Base-by-base conservation (phyloP, 2,329 filamentous ascomycete species). In the Neonectria coccinea region DNA sequence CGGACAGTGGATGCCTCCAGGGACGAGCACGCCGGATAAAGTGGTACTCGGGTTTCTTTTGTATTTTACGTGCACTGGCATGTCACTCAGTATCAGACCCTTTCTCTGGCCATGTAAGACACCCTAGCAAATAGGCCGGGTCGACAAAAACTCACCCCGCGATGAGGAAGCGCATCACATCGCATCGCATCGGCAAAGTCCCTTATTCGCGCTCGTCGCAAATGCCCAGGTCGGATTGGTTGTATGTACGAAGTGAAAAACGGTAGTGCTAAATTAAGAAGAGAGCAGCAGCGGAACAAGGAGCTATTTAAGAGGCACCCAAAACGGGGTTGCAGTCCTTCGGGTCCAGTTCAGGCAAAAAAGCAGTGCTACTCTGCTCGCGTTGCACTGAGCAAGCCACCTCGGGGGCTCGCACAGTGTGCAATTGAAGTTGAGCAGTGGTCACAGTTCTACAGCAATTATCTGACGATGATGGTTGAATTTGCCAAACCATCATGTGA, bases 251-350 rank as follows among this genome's bases (percentile, higher is more conserved):
- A 25, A 39, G 42, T 25, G 56, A 33, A n/a, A 53, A 47, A 54
- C n/a, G 33, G 31, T 31, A 33, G 36, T 33, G n/a, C 57, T 54
- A 60, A 48, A 59, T 54, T 47, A 48, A 54, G 57, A 60, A 33
- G 20, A 10, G 25, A 18, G n/a, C 25, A 25, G 16, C 39, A 42
- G 25, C 16, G 39, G 16, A 20, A 11, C n/a, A 42, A 33, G 29
- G 10, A 20, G 31, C 51, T 14, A 41, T 53, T 41, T 22, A 14
- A 20, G 33, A 29, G 7, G 31, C 20, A 41, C 33, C 9, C 22
- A 33, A 50, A 51, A 51, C 55, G 25, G 41, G 41, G 20, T 42
- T 27, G 41, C 41, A 16, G 14, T 33, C 14, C 18, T 44, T 33
- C 20, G 50, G 50, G 42, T 41, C 18, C 20, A 39, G 44, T 33